Base-by-base conservation (phyloP, 2,329 filamentous ascomycete genomes). In the Zalaria sp. region DNA sequence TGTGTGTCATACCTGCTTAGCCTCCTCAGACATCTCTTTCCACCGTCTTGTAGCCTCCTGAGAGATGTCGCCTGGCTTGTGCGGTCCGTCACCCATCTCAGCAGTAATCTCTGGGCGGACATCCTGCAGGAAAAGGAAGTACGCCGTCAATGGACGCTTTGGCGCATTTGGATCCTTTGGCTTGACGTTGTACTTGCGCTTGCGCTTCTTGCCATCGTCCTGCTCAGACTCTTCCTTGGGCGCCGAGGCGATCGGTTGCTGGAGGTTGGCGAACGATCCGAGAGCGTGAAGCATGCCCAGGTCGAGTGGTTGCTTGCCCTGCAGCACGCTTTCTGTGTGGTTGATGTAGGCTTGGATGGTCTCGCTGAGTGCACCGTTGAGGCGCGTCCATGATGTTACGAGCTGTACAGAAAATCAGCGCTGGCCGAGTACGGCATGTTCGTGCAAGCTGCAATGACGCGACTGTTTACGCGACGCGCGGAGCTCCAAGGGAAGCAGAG, bases 51-150 rank as follows among this genome's bases (percentile, higher is more conserved):
- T 88, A 34, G 87, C 85, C 63, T 94, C 87, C 46, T 84, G 78
- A 57, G 87, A 82, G 38, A 96, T 83, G 44, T 88, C 85, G 56
- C 86, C 86, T 59, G 89, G 88, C 36, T 43, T 44, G 42, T 50
- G 48, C 60, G 82, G 81, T 5, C 80, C 78, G 45, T 77, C 72
- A n/a, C 75, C 59, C 7, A 93, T 73, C 37, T 61, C 56, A 4
- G 57, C 55, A 43, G 83, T 81, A 52, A 96, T 91, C 58, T 84
- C 81, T 40, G 79, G 75, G 39, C 91, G 83, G 49, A 86, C 86
- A 49, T 83, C 81, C 61, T 93, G 83, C 72, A 93, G 86, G 69
- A 87, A 96, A 46, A 95, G 69, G 70, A 96, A 94, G 69, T 93
- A 95, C 2, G 89, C 87, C 4, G 89, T 96, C 57, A 95, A 64